These are phyloP conservation scores for Trametes sp. DNA, from an alignment of 1,284 basidiomycete genomes.

Conservation along the genomic window DNA sequence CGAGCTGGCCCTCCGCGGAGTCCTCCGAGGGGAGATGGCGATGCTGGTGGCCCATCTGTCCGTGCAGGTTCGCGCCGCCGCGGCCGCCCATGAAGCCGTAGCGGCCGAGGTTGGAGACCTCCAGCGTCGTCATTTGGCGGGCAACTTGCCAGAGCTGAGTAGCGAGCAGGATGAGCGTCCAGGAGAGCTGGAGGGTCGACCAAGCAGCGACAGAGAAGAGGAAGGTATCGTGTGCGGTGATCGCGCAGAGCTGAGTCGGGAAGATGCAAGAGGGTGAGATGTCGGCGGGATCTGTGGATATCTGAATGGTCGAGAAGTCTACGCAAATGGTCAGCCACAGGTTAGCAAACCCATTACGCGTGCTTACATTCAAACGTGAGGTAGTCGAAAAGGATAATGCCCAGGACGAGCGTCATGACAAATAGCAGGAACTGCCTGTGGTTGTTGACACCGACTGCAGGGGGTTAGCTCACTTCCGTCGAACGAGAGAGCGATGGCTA, in stretches of 20 bases:
- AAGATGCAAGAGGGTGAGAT: slow-evolving; percentile 73
- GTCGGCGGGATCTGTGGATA: slow-evolving; percentile 49
- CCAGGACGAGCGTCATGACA: slow-evolving; percentile 83
- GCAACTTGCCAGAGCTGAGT: slow-evolving; percentile 93
- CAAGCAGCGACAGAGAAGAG: slow-evolving; percentile 83
- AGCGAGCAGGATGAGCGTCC: slow-evolving; percentile 89
- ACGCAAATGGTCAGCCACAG: neutral
- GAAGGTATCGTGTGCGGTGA: slow-evolving; percentile 82
- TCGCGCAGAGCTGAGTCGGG: slow-evolving; percentile 71
- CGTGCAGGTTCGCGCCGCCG: slow-evolving; percentile 71
- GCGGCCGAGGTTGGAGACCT: slow-evolving; percentile 93
- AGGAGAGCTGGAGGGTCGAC: slow-evolving; percentile 91
- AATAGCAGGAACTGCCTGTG: slow-evolving; percentile 96
- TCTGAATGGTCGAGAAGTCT: slow-evolving; percentile 59
- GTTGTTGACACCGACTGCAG: slow-evolving; percentile 89
- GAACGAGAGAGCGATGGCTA: slow-evolving; percentile 21
- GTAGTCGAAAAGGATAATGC: slow-evolving; percentile 84
- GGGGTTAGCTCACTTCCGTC: slow-evolving; percentile 7
- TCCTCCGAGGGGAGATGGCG: slow-evolving; percentile 44
- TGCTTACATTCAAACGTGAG: slow-evolving; percentile 82
- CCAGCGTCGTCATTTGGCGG: slow-evolving; percentile 95
- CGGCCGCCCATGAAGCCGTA: slow-evolving; percentile 98
- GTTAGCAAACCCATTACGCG: neutral
- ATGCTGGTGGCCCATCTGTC: slow-evolving; percentile 76
- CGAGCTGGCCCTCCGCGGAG: slow-evolving; percentile 31